Percentiles rank a stretch among this genome's conserved stretches.
These are phyloP conservation scores for Gyrodon lividus DNA, from an alignment of 768 basidiomycete genomes.

Conservation along the genomic window DNA sequence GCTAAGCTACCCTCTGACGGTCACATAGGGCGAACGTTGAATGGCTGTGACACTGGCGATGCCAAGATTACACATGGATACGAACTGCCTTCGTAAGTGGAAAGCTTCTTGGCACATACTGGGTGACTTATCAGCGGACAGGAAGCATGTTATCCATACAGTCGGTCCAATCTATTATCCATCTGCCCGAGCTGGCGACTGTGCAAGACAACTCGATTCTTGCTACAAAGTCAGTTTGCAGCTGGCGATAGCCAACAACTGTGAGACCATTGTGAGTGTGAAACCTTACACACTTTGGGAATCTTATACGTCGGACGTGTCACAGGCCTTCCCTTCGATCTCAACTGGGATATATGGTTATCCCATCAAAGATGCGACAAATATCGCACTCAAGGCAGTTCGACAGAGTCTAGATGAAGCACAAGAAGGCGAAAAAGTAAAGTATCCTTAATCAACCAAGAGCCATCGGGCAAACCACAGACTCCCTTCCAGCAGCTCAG, in stretches of 20 bases:
- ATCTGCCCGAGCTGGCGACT: slow-evolving; percentile 36
- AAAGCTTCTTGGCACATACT: not conserved
- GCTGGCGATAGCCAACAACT: slow-evolving; percentile 55
- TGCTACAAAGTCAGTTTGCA: slow-evolving; percentile 68
- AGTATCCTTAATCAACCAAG: not conserved
- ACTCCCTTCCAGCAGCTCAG: slow-evolving; percentile 58
- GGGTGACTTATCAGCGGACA: slow-evolving; percentile 24
- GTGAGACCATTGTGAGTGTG: slow-evolving; percentile 59
- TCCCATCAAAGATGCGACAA: slow-evolving; percentile 70
- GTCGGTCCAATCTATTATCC: slow-evolving; percentile 76
- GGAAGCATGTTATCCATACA: slow-evolving; percentile 74
- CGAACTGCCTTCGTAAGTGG: slow-evolving; percentile 68
- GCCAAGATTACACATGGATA: slow-evolving; percentile 82
- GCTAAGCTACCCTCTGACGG: slow-evolving; percentile 1
- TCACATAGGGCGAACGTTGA: slow-evolving; percentile 55
- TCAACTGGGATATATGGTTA: slow-evolving; percentile 82
- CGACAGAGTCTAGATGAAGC: slow-evolving; percentile 58
- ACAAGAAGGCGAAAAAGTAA: slow-evolving; percentile 42
- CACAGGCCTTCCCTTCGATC: slow-evolving; percentile 76
- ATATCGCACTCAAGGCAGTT: slow-evolving; percentile 60
- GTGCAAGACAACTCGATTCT: slow-evolving; percentile 57
- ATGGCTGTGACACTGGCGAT: slow-evolving; percentile 69
- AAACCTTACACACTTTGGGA: not conserved
- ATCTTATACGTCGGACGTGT: not conserved
- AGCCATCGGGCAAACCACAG: not conserved